Base-by-base conservation (phyloP, 768 basidiomycete genomes). In the Neoboletus subvelutipes region DNA sequence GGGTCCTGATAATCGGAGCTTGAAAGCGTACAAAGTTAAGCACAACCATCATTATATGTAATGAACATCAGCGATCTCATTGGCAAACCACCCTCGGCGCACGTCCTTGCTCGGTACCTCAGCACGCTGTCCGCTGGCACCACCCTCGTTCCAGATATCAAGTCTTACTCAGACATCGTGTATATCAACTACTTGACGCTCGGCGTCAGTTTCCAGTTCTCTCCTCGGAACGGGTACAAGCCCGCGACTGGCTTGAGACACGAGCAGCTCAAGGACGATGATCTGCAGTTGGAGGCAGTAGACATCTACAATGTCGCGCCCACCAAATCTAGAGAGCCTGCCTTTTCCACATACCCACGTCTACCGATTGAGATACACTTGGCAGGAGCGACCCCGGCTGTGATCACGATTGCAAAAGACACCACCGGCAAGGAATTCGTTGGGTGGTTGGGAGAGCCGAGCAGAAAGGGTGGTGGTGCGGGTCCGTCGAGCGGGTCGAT, bases 381-480 rank as follows among this genome's bases (percentile, higher is more conserved):
- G 45, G 61, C 53, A 5, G 52, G 67, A 65, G 62, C 67, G 34
- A 78, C 80, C 20, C 74, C 80, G 3, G 42, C 75, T 10, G 62
- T 66, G 22, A 65, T 88, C 28, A 71, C 75, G 17, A 67, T 91
- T 9, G 69, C 67, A 8, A 69, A 69, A 31, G 76, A 76, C 47
- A 86, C 84, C 24, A 83, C 83, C 12, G 95, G 93, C 3, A 86
- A 87, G 65, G 85, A 92, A 0, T 85, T 98, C 57, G 89, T 97
- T 10, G 64, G 72, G 28, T 69, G 71, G 45, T 69, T 97, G 45
- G 94, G 94, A 11, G 95, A 98, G 72, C 95, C 95, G 8, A 83
- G 83, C 66, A 80, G 91, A 58, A 98, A 97, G 70, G 95, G 95
- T 8, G 94, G 94, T 22, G 94, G 95, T 1, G 77, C 84, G 10